Evolutionary conservation across 768 basidiomycete species (phyloP).

Genomic region (Dacryopinax primogenitus): DNA sequence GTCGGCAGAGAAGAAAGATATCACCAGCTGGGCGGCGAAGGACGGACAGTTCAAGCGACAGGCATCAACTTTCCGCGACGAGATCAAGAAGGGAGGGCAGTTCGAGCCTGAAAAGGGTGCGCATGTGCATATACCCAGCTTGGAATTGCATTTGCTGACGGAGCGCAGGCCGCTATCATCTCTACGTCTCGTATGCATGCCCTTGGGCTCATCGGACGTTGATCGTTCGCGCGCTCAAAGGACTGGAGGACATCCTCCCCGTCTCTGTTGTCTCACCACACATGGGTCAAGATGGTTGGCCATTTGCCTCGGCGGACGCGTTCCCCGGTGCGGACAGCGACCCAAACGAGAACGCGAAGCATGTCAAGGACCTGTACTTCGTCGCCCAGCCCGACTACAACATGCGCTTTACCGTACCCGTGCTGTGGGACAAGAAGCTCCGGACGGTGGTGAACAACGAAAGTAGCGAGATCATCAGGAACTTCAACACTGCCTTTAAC

Average conservation of each 20-base stretch:
- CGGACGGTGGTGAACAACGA: conserved; percentile 35
- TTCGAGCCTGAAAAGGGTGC: conserved; percentile 67
- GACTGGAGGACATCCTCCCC: conserved; percentile 62
- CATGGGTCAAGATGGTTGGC: conserved; percentile 16
- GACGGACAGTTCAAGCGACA: conserved; percentile 59
- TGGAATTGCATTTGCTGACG: neutral
- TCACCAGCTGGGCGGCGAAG: conserved; percentile 38
- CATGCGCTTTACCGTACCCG: conserved; percentile 24
- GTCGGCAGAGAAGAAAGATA: conserved; percentile 30
- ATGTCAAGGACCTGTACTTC: conserved; percentile 32
- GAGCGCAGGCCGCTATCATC: conserved; percentile 13
- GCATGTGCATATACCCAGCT: conserved; percentile 17
- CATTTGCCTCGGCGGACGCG: conserved; percentile 21
- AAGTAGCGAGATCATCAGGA: conserved; percentile 30
- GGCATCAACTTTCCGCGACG: conserved; percentile 41
- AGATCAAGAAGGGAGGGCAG: conserved; percentile 42
- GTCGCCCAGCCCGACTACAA: conserved; percentile 29
- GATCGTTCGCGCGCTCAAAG: conserved; percentile 83
- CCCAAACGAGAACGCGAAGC: conserved; percentile 25
- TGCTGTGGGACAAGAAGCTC: conserved; percentile 33
- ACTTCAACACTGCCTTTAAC: conserved; percentile 30
- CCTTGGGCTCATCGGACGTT: conserved; percentile 81
- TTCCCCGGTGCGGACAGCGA: conserved; percentile 27
- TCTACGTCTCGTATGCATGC: conserved; percentile 15
- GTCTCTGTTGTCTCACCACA: conserved; percentile 11